Base-by-base conservation (phyloP, 106 monocot genomes). In the Xerophyta viscosa region DNA sequence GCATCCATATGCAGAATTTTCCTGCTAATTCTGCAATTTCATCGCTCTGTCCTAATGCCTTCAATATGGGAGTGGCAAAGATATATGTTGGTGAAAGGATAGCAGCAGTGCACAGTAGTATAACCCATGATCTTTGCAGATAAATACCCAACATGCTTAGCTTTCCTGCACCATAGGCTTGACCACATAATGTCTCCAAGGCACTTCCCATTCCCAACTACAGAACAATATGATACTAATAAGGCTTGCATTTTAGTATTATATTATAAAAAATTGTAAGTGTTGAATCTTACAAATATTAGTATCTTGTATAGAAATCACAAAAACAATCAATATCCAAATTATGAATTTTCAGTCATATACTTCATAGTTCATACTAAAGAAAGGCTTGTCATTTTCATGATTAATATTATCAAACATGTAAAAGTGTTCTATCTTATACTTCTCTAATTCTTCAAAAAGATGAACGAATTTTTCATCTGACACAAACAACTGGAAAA, bases 151-250 rank as follows among this genome's bases (percentile, higher is more conserved):
- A 15, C 72, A 66, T 60, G 52, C 29, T 29, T 5, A 26, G 17
- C 29, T 61, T 48, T 23, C 60, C 66, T 27, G 72, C 72, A 2
- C 72, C 72, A 53, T 43, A 73, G 3, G 72, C 72, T 45, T 73
- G 72, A 5, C 72, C 72, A 48, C 72, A 66, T 3, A 73, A 53
- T 24, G 72, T 73, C 39, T 73, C 72, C 47, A 73, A 24, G 10
- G 72, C 72, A 66, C 72, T 73, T 4, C 66, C 72, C 72, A 73
- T 73, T 4, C 72, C 72, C 66, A 73, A 44, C 72, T 73, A 45
- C 37, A 58, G 19, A 29, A n/a, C 21, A 23, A 12, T n/a, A n/a
- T n/a, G n/a, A 28, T 11, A 51, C 17, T 7, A 50, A 50, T 25
- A 9, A 1, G 27, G n/a, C 21, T 25, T 10, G 6, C 10, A 0